Conservation (phyloP, 495 filamentous ascomycete genomes). For the Aspergillus homomorphus region DNA sequence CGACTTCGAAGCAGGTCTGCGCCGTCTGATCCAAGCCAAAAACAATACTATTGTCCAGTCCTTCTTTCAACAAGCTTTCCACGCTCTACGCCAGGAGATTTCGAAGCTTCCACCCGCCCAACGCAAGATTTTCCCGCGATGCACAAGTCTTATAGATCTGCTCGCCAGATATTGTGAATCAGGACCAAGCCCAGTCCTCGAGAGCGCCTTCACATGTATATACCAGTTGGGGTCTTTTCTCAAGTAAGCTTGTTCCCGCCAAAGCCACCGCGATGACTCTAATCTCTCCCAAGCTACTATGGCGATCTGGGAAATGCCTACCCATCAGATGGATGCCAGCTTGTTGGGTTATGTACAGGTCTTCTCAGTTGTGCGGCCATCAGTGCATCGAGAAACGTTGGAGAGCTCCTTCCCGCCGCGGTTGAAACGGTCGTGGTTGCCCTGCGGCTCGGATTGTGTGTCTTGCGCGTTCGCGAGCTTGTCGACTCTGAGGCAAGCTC, state of each 20-base stretch:
- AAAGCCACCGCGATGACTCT: neutral
- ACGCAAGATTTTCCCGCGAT: slow-evolving; percentile 61
- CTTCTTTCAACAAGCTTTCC: slow-evolving; percentile 61
- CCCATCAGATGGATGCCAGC: slow-evolving; percentile 42
- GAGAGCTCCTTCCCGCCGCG: slow-evolving; percentile 63
- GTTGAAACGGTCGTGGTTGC: slow-evolving; percentile 70
- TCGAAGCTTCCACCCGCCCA: slow-evolving; percentile 57
- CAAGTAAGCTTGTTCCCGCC: slow-evolving; percentile 51
- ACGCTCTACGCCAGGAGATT: slow-evolving; percentile 63
- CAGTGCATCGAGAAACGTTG: slow-evolving; percentile 62
- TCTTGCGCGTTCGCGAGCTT: slow-evolving; percentile 39
- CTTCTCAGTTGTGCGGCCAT: slow-evolving; percentile 69
- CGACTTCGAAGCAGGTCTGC: slow-evolving; percentile 65
- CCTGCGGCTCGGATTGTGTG: slow-evolving; percentile 65
- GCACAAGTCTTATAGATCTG: slow-evolving; percentile 66
- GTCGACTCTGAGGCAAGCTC: slow-evolving; percentile 28
- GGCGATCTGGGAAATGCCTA: slow-evolving; percentile 54
- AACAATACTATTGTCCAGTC: slow-evolving; percentile 61
- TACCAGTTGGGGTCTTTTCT: slow-evolving; percentile 74
- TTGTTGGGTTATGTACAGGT: slow-evolving; percentile 64
- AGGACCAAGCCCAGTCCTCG: slow-evolving; percentile 54
- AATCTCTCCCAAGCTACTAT: slow-evolving; percentile 30
- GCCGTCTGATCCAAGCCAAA: slow-evolving; percentile 58
- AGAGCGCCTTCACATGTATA: slow-evolving; percentile 67
- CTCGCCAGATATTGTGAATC: slow-evolving; percentile 63